Evolutionary conservation across 2,329 filamentous ascomycete species (phyloP).

Genomic region (Truncatella angustata): DNA sequence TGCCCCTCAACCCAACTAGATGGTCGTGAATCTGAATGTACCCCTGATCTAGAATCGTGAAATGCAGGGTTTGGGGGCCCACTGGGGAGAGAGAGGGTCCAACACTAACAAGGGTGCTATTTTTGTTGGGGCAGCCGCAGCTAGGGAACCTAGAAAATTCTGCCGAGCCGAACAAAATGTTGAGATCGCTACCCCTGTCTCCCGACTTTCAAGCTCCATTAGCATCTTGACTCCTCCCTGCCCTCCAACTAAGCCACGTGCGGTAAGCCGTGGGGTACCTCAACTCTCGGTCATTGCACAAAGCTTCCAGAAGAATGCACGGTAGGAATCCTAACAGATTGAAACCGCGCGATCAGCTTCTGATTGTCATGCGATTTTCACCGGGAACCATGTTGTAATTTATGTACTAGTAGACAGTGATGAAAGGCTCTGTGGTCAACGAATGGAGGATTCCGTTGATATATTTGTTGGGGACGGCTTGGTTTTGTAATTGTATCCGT

Average conservation of each 20-base stretch:
- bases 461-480: too few relatives aligned
- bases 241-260: not conserved
- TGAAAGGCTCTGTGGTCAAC: too few relatives aligned
- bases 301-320: not conserved
- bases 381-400: not conserved
- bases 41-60: not conserved
- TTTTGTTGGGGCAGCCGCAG: constrained; percentile 3
- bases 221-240: not conserved
- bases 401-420: too few relatives aligned
- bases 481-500: too few relatives aligned
- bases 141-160: not conserved
- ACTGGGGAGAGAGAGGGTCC: not conserved
- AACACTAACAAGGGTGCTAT: not conserved
- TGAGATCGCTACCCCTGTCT: constrained; percentile 5
- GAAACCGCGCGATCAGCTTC: not conserved
- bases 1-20: not conserved
- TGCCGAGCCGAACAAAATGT: constrained; percentile 6
- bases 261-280: constrained; percentile 1
- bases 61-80: not conserved
- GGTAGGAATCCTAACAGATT: not conserved
- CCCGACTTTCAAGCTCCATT: not conserved
- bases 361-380: not conserved
- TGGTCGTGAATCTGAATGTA: not conserved
- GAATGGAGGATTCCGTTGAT: too few relatives aligned
- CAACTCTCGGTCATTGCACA: not conserved